phyloP scores from a whole-genome alignment of 2,329 filamentous ascomycete species.

The Calonectria pseudoturangicola region DNA sequence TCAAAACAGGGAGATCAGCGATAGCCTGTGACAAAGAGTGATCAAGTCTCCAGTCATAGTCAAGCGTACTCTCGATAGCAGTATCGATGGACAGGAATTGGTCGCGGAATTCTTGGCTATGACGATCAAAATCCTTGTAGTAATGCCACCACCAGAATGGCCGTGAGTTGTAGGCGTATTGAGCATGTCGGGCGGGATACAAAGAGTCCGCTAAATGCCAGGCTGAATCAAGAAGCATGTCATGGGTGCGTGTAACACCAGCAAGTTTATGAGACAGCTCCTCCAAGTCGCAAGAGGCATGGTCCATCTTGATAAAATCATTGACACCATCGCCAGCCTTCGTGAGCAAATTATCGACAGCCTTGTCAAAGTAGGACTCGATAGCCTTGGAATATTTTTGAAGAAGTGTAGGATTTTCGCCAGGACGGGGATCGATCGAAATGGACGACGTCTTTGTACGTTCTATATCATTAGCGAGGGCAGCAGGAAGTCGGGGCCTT shows the following conservation, averaged over 20 bases:
- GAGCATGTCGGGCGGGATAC: conserved; percentile 58
- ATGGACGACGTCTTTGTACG: conserved; percentile 58
- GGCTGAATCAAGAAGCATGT: conserved; percentile 62
- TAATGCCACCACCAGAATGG: conserved; percentile 65
- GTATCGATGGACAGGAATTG: conserved; percentile 54
- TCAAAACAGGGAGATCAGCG: conserved; percentile 59
- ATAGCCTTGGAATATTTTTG: conserved; percentile 53
- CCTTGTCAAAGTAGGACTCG: conserved; percentile 58
- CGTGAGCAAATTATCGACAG: conserved; percentile 49
- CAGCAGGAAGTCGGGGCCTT: conserved; percentile 56
- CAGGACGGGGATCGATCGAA: conserved; percentile 50
- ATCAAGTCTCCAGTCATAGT: conserved; percentile 57
- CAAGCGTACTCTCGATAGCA: conserved; percentile 54
- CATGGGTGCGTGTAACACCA: conserved; percentile 52
- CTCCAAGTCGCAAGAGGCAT: conserved; percentile 28
- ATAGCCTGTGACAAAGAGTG: conserved; percentile 59
- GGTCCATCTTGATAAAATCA: conserved; percentile 37
- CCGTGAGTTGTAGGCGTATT: conserved; percentile 59
- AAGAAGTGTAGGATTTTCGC: conserved; percentile 48
- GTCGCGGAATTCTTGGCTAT: conserved; percentile 55
- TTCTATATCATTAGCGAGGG: conserved; percentile 58
- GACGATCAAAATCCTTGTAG: conserved; percentile 59
- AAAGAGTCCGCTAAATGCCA: conserved; percentile 60
- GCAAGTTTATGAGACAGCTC: conserved; percentile 47
- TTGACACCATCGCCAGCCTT: conserved; percentile 45